These are phyloP conservation scores for Russula compacta DNA, from an alignment of 768 basidiomycete species.

Conservation along the genomic window DNA sequence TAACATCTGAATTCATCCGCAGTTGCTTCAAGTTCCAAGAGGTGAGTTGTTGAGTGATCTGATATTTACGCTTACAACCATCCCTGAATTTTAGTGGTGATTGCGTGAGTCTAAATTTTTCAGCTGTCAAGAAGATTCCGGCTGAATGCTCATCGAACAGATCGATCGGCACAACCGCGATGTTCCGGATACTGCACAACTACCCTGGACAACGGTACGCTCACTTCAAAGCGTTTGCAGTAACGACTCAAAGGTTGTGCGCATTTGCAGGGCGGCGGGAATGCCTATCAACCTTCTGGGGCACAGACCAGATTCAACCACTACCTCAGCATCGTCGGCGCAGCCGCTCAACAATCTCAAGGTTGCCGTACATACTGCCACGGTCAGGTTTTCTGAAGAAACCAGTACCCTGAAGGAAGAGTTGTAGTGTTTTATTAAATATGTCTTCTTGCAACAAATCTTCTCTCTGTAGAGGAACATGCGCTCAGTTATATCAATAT, in stretches of 20 bases:
- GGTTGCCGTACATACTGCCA: background rate
- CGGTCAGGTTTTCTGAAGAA: background rate
- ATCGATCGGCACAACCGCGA: background rate
- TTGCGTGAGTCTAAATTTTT: slow-evolving; percentile 2
- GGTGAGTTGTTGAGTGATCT: background rate
- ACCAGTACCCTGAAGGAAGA: background rate
- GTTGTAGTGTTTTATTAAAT: background rate
- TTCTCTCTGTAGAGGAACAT: too few relatives aligned
- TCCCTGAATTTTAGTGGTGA: background rate
- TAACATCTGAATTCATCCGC: background rate
- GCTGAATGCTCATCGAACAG: background rate
- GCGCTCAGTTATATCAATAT: too few relatives aligned
- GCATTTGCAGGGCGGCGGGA: background rate
- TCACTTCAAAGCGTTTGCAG: too few relatives aligned
- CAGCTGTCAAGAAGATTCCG: background rate
- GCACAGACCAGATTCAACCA: background rate
- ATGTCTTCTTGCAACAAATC: too few relatives aligned
- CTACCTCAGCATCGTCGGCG: background rate
- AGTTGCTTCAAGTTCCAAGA: slow-evolving; percentile 8
- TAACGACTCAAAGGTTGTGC: background rate
- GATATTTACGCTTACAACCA: background rate
- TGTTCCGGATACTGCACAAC: background rate
- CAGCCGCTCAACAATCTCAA: background rate
- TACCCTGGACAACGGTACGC: background rate
- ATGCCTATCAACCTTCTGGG: background rate